These are phyloP conservation scores for Kalanchoe fedtschenkoi DNA, from an alignment of 164 flowering plant genomes.

Conservation along the genomic window DNA sequence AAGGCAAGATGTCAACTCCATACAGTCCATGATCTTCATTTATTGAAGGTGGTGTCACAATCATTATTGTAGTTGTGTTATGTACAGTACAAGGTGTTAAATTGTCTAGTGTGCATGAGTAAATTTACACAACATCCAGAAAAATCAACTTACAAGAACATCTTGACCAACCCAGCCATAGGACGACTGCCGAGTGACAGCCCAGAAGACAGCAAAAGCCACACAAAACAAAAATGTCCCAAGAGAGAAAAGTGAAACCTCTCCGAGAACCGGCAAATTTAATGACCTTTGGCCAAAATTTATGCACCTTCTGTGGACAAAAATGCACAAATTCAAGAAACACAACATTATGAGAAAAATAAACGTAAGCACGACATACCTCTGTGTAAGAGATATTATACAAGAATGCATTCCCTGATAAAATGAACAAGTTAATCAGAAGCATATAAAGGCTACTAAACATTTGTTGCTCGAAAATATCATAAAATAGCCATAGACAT, in stretches of 20 bases:
- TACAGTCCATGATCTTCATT: neutral
- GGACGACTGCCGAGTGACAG: conserved; percentile 41
- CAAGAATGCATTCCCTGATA: conserved; percentile 81
- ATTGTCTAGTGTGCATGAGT: neutral
- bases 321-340: neutral
- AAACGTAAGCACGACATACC: conserved; percentile 29
- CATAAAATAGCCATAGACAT: too few species aligned
- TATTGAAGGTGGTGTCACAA: neutral
- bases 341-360: neutral
- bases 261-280: conserved; percentile 54
- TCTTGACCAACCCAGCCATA: conserved; percentile 96
- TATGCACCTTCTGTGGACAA: conserved; percentile 32
- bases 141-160: conserved; percentile 61
- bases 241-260: conserved; percentile 44
- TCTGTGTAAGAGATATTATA: conserved; percentile 34
- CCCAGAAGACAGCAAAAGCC: conserved; percentile 75
- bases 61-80: neutral
- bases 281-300: conserved; percentile 29
- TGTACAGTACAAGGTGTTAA: neutral
- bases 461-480: neutral
- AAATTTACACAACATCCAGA: neutral
- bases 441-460: neutral
- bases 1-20: too few species aligned
- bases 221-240: conserved; percentile 40
- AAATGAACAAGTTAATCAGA: conserved; percentile 8